Percentiles rank a stretch among this genome's conserved stretches.
Conservation (phyloP, 805 yeast genomes). For the Candida stauntonica region DNA sequence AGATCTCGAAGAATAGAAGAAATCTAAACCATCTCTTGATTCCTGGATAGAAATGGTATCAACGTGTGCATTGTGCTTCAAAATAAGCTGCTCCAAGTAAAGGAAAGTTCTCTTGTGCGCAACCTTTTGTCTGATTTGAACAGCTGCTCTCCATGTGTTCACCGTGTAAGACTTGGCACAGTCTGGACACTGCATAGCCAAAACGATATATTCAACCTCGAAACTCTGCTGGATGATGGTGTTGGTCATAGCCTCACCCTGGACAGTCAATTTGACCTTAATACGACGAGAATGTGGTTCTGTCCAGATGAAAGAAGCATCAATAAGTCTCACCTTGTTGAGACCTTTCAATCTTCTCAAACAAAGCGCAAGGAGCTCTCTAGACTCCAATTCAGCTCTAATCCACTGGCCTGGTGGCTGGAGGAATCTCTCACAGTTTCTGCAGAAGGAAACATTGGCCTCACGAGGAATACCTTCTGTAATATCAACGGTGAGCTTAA, state of each 20-base stretch:
- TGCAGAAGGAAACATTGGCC: constrained; percentile 87
- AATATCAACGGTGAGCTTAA: constrained; percentile 87
- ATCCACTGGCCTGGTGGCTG: constrained; percentile 97
- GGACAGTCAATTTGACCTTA: constrained; percentile 86
- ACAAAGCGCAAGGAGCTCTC: constrained; percentile 90
- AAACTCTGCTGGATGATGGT: constrained; percentile 91
- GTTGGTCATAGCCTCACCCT: constrained; percentile 92
- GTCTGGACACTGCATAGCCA: constrained; percentile 97
- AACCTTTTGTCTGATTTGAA: constrained; percentile 96
- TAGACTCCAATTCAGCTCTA: constrained; percentile 80
- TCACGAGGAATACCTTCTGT: constrained; percentile 94
- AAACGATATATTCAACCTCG: constrained; percentile 89
- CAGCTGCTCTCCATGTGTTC: constrained; percentile 97
- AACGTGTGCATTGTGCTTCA: constrained; percentile 88
- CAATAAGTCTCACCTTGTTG: constrained; percentile 78
- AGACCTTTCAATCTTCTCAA: constrained; percentile 84
- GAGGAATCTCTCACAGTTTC: constrained; percentile 93
- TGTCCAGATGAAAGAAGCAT: constrained; percentile 97
- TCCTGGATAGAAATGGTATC: constrained; percentile 94
- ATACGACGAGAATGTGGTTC: constrained; percentile 98
- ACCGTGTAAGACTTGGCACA: constrained; percentile 97
- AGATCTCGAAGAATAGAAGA: constrained; percentile 80
- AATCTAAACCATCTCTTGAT: constrained; percentile 90
- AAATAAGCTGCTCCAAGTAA: constrained; percentile 90
- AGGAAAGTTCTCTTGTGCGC: constrained; percentile 94